These are phyloP conservation scores for Glomus cerebriforme DNA, from an alignment of 192 early-diverging fungal species.

Conservation along the genomic window DNA sequence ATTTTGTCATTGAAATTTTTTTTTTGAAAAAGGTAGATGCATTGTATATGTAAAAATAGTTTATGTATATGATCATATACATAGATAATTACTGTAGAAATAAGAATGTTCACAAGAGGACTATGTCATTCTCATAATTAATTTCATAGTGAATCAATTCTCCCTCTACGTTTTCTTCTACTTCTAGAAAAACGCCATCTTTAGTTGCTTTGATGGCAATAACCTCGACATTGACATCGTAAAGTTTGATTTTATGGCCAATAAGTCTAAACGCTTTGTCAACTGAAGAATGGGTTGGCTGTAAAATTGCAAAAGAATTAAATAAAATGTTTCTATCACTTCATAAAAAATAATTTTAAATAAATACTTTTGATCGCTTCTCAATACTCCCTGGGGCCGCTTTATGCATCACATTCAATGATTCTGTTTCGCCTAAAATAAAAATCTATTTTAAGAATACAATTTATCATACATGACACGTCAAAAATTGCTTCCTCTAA, in stretches of 20 bases:
- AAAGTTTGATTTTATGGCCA: not conserved
- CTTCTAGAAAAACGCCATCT: not conserved
- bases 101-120: not conserved
- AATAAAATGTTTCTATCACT: not conserved
- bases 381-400: not conserved
- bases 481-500: not conserved
- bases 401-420: not conserved
- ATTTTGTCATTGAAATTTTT: no score
- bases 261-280: not conserved
- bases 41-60: not conserved
- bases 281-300: not conserved
- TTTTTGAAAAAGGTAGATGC: not conserved
- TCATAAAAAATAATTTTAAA: not conserved
- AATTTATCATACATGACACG: not conserved
- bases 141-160: not conserved
- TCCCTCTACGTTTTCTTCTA: not conserved
- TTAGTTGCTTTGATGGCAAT: not conserved
- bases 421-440: not conserved
- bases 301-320: not conserved
- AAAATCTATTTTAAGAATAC: not conserved
- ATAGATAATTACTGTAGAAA: not conserved
- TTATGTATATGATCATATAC: no score
- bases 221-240: not conserved
- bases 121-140: not conserved
- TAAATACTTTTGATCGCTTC: not conserved